Percentiles rank a stretch among this genome's conserved stretches.
phyloP scores from a whole-genome alignment of 768 basidiomycete species.

The Pisolithus orientalis region DNA sequence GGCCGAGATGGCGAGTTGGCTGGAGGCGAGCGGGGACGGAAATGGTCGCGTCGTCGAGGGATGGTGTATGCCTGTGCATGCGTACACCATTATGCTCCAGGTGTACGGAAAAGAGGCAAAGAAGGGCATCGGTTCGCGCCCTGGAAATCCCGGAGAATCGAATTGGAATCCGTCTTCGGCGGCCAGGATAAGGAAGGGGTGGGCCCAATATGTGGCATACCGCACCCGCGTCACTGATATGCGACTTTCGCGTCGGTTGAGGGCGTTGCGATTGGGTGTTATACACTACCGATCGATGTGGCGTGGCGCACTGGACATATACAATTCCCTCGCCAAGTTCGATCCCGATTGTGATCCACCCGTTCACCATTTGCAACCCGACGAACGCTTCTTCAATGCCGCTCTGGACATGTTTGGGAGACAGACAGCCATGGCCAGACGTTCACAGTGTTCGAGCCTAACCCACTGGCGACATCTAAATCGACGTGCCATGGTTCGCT shows the following conservation, averaged over 20 bases:
- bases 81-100: conserved; percentile 70
- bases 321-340: conserved; percentile 15
- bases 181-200: conserved; percentile 25
- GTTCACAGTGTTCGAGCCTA: conserved; percentile 9
- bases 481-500: conserved; percentile 18
- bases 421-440: conserved; percentile 14
- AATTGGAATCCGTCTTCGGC: conserved; percentile 16
- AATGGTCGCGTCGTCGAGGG: conserved; percentile 29
- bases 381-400: conserved; percentile 67
- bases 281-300: conserved; percentile 34
- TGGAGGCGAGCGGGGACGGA: conserved; percentile 10
- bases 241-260: conserved; percentile 19
- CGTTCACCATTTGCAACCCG: conserved; percentile 38
- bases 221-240: conserved; percentile 12
- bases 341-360: conserved; percentile 20
- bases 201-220: conserved; percentile 28
- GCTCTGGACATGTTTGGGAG: conserved; percentile 40
- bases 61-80: conserved; percentile 61
- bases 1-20: conserved; percentile 54
- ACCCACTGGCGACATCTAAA: conserved; percentile 28
- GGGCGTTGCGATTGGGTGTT: conserved; percentile 24
- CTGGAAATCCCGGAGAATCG: conserved; percentile 6
- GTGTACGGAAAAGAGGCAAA: conserved; percentile 46
- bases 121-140: conserved; percentile 15
- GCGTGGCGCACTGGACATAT: conserved; percentile 25